Evolutionary conservation across 2,329 filamentous ascomycete genomes (phyloP).

Genomic region (Calonectria ilicicola): DNA sequence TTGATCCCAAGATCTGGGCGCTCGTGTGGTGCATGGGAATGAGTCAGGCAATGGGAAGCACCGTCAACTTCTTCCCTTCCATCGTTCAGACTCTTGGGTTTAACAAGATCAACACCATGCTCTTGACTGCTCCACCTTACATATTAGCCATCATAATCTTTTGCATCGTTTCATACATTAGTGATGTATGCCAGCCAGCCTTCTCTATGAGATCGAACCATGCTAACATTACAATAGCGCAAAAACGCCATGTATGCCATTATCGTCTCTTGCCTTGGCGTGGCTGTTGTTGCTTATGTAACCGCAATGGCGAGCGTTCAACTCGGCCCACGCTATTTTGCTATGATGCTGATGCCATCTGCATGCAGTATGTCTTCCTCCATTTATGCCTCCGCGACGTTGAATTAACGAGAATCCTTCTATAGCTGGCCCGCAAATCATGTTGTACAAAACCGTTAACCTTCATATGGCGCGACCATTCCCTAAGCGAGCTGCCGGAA

Average conservation of each 20-base stretch:
- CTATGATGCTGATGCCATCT: constrained; percentile 54
- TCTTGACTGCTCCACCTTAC: constrained; percentile 75
- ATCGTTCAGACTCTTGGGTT: constrained; percentile 67
- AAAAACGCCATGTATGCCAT: constrained; percentile 51
- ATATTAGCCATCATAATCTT: constrained; percentile 55
- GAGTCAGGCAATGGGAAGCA: constrained; percentile 53
- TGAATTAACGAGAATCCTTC: not conserved
- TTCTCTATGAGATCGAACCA: too few relatives aligned
- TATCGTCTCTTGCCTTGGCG: constrained; percentile 49
- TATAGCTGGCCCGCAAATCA: constrained; percentile 52
- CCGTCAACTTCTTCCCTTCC: constrained; percentile 49
- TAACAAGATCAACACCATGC: constrained; percentile 66
- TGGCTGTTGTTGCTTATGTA: constrained; percentile 51
- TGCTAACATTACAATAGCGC: constrained; percentile 12
- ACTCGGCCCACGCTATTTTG: constrained; percentile 54
- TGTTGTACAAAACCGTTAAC: constrained; percentile 56
- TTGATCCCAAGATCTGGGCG: constrained; percentile 70
- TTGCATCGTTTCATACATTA: not conserved
- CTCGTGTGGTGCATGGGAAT: constrained; percentile 56
- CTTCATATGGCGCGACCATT: constrained; percentile 54
- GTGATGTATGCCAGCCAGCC: not conserved
- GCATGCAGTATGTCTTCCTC: constrained; percentile 20
- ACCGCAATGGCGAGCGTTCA: constrained; percentile 52
- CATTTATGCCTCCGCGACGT: not conserved
- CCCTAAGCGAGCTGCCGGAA: constrained; percentile 55